These are phyloP conservation scores for Aspergillus fumigatiaffinis DNA, from an alignment of 2,329 filamentous ascomycete species.

Conservation along the genomic window DNA sequence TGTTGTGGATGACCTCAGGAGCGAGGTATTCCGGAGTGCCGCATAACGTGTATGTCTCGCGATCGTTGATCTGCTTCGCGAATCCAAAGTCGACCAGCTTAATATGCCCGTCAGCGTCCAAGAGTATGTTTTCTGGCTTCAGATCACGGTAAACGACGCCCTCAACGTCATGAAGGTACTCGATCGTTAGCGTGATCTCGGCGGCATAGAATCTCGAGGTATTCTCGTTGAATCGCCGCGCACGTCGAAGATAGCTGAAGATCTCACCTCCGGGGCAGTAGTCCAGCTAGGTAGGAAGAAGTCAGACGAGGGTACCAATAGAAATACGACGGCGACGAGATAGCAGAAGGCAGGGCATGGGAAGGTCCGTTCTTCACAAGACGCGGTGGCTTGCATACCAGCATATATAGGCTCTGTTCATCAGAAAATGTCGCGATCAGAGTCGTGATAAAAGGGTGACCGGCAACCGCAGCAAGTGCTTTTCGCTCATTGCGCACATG, in stretches of 20 bases:
- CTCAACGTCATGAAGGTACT: constrained; percentile 60
- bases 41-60: constrained; percentile 63
- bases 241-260: constrained; percentile 61
- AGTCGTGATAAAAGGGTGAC: constrained; percentile 64
- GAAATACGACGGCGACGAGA: not conserved
- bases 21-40: constrained; percentile 66
- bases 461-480: constrained; percentile 58
- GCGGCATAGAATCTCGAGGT: constrained; percentile 64
- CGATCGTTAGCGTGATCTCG: constrained; percentile 62
- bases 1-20: constrained; percentile 64
- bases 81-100: constrained; percentile 67
- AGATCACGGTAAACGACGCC: constrained; percentile 64
- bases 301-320: not conserved
- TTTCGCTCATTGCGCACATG: constrained; percentile 65
- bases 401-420: constrained; percentile 54
- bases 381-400: constrained; percentile 32
- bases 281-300: constrained; percentile 48
- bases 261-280: constrained; percentile 66
- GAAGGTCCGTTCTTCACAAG: not conserved
- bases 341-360: not conserved
- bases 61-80: constrained; percentile 57
- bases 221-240: constrained; percentile 59
- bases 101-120: constrained; percentile 62
- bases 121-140: constrained; percentile 64
- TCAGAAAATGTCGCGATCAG: constrained; percentile 63